Evolutionary conservation across 2,329 filamentous ascomycete species (phyloP).

Genomic region (Ceratocystis ficicola): DNA sequence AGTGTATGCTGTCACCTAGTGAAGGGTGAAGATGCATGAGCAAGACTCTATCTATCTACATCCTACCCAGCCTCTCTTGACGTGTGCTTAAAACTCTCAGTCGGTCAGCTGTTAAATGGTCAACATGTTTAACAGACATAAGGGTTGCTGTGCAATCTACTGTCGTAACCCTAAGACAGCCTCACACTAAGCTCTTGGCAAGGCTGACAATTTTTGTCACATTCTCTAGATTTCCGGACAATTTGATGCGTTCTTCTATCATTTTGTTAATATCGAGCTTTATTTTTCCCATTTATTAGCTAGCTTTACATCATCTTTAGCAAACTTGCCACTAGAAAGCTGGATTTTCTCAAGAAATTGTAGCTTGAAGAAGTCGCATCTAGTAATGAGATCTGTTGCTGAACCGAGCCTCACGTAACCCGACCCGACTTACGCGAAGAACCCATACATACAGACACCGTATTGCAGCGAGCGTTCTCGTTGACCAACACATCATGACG

Average conservation of each 20-base stretch:
- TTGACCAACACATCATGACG: slow-evolving; percentile 7
- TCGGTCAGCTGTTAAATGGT: background rate
- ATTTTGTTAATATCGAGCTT: background rate
- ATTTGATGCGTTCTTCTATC: background rate
- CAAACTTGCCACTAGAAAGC: background rate
- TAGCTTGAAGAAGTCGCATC: background rate
- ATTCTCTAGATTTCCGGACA: background rate
- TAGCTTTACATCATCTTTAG: background rate
- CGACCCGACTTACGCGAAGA: background rate
- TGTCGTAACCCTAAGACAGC: background rate
- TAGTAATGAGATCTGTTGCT: background rate
- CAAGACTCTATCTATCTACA: too few relatives aligned
- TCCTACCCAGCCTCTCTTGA: background rate
- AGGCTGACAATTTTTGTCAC: background rate
- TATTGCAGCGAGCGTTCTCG: background rate
- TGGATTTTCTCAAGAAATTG: background rate
- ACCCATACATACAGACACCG: background rate
- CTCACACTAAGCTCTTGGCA: background rate
- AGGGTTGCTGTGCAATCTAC: background rate
- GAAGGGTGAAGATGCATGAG: background rate
- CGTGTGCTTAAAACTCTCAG: background rate
- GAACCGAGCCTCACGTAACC: background rate
- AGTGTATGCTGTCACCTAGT: too few relatives aligned
- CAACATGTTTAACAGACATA: background rate
- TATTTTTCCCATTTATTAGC: background rate